Evolutionary conservation across 768 basidiomycete genomes (phyloP), one percentile per base, ranked within the genome.

Genomic region (Gyrodon lividus): DNA sequence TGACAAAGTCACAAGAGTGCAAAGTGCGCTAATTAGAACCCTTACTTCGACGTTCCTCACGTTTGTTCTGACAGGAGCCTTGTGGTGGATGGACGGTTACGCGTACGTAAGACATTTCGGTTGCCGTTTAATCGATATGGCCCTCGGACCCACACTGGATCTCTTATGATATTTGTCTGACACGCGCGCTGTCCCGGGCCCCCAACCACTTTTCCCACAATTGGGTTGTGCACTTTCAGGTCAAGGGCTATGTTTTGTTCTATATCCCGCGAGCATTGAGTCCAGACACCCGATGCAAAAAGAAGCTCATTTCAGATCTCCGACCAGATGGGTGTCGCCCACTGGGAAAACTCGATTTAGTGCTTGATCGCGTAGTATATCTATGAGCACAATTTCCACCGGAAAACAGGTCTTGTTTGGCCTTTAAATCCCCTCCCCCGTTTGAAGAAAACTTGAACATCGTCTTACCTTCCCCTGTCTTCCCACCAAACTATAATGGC

Each of bases 321-420:
- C 69, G 69, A 71, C 69, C 55, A 63, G 61, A 67, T 69, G 52
- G 57, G 55, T 62, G 68, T 71, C 67, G 65, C 56, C 66, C 59
- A 62, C 57, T 59, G 63, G 69, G 55, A 69, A 70, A 62, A 64
- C 58, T 69, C 61, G 63, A 63, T 67, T 69, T 69, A 65, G 69
- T 59, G 58, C 59, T 56, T 71, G 68, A 71, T 69, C 68, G 59
- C 68, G 68, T 71, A 68, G 66, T 70, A 65, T 69, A 71, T 71
- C 69, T 71, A 69, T 65, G 65, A 69, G 61, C 63, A 69, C 61
- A 70, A 70, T 68, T 63, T 67, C 65, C 55, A 68, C 68, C 65
- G 65, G 59, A 48, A 60, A 65, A 63, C 55, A 52, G 44, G 48
- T 50, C 59, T 59, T 45, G 52, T 63, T 47, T 31, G 52, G 59